Evolutionary conservation across 305 asterid genomes (phyloP).

Genomic region (Fraxinus floribunda): DNA sequence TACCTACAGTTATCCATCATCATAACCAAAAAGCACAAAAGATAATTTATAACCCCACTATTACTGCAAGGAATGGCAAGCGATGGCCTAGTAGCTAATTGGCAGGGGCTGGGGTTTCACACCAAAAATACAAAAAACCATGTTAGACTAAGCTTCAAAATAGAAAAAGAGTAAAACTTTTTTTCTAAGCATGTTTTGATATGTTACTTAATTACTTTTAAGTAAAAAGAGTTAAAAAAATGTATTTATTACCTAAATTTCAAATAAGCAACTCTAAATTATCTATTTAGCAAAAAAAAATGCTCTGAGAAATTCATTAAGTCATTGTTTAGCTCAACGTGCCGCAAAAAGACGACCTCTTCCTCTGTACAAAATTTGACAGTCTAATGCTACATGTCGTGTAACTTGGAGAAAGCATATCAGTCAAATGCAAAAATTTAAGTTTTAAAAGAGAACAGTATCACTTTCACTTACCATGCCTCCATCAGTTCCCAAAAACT

Average conservation of each 20-base stretch:
- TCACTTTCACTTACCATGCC: slow-evolving; percentile 43
- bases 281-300: neutral
- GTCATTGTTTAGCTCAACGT: neutral
- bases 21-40: neutral
- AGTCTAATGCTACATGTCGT: neutral
- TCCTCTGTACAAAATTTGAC: neutral
- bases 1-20: neutral
- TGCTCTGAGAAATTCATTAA: neutral
- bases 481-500: slow-evolving; percentile 65
- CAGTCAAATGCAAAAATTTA: slow-evolving; percentile 9
- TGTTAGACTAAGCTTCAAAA: neutral
- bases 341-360: neutral
- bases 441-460: slow-evolving; percentile 1
- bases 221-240: neutral
- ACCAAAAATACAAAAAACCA: neutral
- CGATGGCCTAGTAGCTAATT: neutral
- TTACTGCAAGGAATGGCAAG: neutral
- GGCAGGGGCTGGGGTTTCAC: neutral
- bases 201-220: neutral
- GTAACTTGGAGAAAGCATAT: slow-evolving; percentile 7
- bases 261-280: neutral
- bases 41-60: neutral
- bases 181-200: neutral
- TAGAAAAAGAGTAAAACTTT: neutral
- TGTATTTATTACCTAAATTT: neutral